Base-by-base conservation (phyloP, 805 yeast species). In the Isabelozyma heimii region DNA sequence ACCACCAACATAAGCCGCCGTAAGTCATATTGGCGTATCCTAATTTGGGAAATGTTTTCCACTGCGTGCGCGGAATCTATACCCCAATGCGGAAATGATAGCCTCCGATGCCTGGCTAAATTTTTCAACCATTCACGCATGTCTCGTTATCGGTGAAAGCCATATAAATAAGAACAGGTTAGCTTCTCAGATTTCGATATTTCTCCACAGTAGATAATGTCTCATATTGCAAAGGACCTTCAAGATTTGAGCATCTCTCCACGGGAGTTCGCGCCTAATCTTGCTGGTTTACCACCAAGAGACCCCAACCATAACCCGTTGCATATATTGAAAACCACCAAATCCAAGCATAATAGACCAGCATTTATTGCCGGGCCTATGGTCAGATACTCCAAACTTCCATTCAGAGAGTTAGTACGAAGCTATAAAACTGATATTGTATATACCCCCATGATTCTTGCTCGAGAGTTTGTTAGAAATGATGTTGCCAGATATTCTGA, bases 381-480 rank as follows among this genome's bases (percentile, higher is more conserved):
- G 99, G 99, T 94, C 0, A 74, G 99, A 45, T 94, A 94, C 72
- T 89, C 97, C 1, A 92, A 94, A 65, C 77, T 94, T 40, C 97
- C 98, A 2, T 92, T 94, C 61, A 76, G 99, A 46, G 88, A 89
- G 50, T 72, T 89, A 6, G 84, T 72, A 6, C 61, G 97, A 30
- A 83, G 84, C 37, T 89, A 84, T 63, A 75, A 80, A 47, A 82
- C 85, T 42, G 96, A 91, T 62, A 84, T 92, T 8, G 95, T 90
- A 3, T 91, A 94, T 62, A 82, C 96, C 0, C 99, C 99, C 8
- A 94, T 94, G 99, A 91, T 94, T 40, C 72, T 94, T 46, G 98
- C 98, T 4, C 73, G 98, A 45, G 99, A 94, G 67, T 94, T 90
- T 76, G 96, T 89, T 3, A 75, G 97, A 42, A 89, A 90, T 65